A percentile compares a stretch with the other conserved stretches of the same genome.
phyloP scores from a whole-genome alignment of 306 rosid genomes.

The Cicer judaicum region DNA sequence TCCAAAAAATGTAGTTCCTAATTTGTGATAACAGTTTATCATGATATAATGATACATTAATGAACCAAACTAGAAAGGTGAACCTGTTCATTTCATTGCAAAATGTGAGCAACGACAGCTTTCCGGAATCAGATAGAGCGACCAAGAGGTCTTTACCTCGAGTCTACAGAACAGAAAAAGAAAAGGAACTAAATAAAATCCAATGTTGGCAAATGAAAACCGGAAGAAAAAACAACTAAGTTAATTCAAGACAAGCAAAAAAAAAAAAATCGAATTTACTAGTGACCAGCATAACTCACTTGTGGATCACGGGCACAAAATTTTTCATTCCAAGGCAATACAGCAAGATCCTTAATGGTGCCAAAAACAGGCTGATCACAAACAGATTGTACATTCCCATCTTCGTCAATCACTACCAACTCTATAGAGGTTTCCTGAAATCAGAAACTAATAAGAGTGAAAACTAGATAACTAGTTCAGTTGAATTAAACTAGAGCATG shows the following conservation, averaged over 20 bases:
- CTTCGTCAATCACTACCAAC: slow-evolving; percentile 75
- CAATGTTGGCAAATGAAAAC: slow-evolving; percentile 11
- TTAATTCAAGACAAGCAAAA: slow-evolving; percentile 18
- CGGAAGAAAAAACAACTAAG: slow-evolving; percentile 12
- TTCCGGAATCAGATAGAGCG: slow-evolving; percentile 94
- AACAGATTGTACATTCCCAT: slow-evolving; percentile 79
- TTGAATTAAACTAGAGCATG: slow-evolving; percentile 3
- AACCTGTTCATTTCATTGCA: slow-evolving; percentile 98
- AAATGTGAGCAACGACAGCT: slow-evolving; percentile 87
- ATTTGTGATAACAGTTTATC: slow-evolving; percentile 12
- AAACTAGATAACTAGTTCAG: slow-evolving; percentile 22
- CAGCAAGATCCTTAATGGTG: slow-evolving; percentile 80
- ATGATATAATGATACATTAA: not conserved
- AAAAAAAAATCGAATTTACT: slow-evolving; percentile 8
- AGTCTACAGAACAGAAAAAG: slow-evolving; percentile 56
- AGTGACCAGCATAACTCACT: slow-evolving; percentile 50
- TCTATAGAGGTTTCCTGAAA: slow-evolving; percentile 92
- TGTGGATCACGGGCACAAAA: slow-evolving; percentile 57
- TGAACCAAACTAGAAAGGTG: slow-evolving; percentile 19
- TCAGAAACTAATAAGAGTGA: slow-evolving; percentile 17
- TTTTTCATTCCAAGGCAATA: slow-evolving; percentile 82
- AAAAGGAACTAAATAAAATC: slow-evolving; percentile 18
- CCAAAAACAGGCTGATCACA: slow-evolving; percentile 96
- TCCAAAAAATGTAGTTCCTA: slow-evolving; percentile 10
- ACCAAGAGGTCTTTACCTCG: slow-evolving; percentile 81